These are phyloP conservation scores for Solanum pinnatisectum DNA, from an alignment of 257 asterid species.

Conservation along the genomic window DNA sequence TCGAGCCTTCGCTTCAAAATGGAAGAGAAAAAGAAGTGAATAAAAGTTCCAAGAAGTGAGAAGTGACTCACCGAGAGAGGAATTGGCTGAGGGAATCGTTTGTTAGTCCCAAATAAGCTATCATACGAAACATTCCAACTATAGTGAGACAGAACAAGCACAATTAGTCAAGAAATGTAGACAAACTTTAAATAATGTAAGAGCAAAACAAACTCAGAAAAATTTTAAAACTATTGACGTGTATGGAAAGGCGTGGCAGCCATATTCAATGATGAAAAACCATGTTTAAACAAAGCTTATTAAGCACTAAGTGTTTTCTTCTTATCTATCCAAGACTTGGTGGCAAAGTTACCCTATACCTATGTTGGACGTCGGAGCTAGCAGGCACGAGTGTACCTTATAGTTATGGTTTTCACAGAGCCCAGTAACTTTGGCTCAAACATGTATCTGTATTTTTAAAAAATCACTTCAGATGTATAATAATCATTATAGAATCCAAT, in stretches of 20 bases:
- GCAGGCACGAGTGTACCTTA: not conserved
- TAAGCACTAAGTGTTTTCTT: not conserved
- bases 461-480: not conserved
- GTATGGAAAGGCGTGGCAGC: not conserved
- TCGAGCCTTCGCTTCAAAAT: not conserved
- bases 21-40: not conserved
- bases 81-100: constrained; percentile 48
- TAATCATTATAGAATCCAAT: not conserved
- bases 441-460: not conserved
- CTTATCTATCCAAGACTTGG: not conserved
- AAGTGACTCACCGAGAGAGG: constrained; percentile 56
- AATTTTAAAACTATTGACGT: not conserved
- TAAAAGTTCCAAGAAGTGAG: not conserved
- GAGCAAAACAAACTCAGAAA: not conserved
- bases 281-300: not conserved
- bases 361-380: not conserved
- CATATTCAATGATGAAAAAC: not conserved
- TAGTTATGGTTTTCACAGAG: not conserved
- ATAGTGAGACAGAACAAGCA: not conserved
- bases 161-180: not conserved
- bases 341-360: not conserved
- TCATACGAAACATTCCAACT: constrained; percentile 70
- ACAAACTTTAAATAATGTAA: not conserved
- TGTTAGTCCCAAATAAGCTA: constrained; percentile 54
- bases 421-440: not conserved